Evolutionary conservation across 768 basidiomycete species (phyloP), one percentile per base, ranked within the genome.

Genomic region (Tylopilus intermedius): DNA sequence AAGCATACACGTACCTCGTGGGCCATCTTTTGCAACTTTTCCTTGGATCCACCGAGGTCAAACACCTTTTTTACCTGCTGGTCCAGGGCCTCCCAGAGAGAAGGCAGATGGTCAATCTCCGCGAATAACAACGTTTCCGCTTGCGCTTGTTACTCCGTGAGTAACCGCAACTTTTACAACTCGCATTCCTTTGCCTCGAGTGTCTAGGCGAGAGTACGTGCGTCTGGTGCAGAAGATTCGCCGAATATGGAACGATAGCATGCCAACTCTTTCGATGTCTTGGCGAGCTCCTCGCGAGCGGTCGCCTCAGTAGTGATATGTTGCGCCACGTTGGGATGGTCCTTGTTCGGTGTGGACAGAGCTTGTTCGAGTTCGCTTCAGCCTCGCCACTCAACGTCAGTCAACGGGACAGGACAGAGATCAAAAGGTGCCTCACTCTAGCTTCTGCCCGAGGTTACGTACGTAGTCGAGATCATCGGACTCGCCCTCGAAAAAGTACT

Each of bases 71-170:
- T 82, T 37, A 92, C 78, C 58, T 91, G 89, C 32, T 78, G 77
- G 57, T 94, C 90, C 22, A 93, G 74, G 22, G 77, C 71, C 62
- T 95, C 91, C 90, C 93, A 97, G 0, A 91, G 83, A 32, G 83
- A 78, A 14, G 93, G 91, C 14, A 99, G 63, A 56, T 84, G 83
- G 55, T 95, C 93, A 6, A 97, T 71, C 69, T 97, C 94, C 18
- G 81, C 74, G 59, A 89, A 95, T 18, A 96, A 71, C 18, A 88
- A 80, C 13, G 82, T 75, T 62, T 92, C 86, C 3, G 85, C 79
- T 83, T 93, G 65, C 5, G 62, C 47, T 40, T 81, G 81, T 61
- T 92, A 84, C 35, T 73, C 76, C 24, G 83, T 76, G 54, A 84
- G 74, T 32, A 94, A 66, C 35, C 80, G 78, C 41, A 94, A 64